Percentiles rank a stretch among this genome's conserved stretches.
phyloP scores from a whole-genome alignment of 2,329 filamentous ascomycete genomes.

The Pyrenophora graminea region DNA sequence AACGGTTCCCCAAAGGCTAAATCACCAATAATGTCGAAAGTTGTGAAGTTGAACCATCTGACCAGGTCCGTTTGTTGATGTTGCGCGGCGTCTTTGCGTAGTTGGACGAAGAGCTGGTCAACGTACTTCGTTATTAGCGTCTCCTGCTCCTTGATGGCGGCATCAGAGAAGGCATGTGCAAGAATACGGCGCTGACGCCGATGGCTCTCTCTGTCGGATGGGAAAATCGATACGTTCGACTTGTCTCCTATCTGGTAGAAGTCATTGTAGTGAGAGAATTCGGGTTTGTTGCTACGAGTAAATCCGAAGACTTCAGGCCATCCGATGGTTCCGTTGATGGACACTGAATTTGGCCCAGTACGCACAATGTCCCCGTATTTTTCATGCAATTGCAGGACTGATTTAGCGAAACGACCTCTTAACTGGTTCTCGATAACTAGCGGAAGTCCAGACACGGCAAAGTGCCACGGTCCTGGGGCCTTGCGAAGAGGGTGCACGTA shows the following conservation, averaged over 20 bases:
- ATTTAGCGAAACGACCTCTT: too few species aligned
- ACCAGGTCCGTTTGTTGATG: background rate
- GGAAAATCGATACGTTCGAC: background rate
- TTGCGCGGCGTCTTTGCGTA: background rate
- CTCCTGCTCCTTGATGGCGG: background rate
- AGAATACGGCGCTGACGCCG: constrained; percentile 1
- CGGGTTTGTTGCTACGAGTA: background rate
- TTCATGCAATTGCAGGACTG: background rate
- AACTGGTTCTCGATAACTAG: too few species aligned
- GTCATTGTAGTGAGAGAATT: background rate
- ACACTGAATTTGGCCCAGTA: background rate
- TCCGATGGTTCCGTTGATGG: constrained; percentile 1
- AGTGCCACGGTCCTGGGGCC: too few species aligned
- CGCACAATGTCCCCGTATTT: background rate
- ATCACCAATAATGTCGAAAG: background rate
- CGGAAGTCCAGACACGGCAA: too few species aligned
- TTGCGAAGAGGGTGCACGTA: too few species aligned
- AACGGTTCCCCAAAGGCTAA: background rate
- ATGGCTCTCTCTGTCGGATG: constrained; percentile 3
- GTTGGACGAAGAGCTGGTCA: background rate
- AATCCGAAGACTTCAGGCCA: constrained; percentile 4
- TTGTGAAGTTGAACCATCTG: background rate
- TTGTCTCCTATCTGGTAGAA: background rate
- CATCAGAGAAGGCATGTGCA: background rate
- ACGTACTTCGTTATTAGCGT: background rate